Conservation (phyloP, 176 grass and related monocot species). For the Oryza officinalis region DNA sequence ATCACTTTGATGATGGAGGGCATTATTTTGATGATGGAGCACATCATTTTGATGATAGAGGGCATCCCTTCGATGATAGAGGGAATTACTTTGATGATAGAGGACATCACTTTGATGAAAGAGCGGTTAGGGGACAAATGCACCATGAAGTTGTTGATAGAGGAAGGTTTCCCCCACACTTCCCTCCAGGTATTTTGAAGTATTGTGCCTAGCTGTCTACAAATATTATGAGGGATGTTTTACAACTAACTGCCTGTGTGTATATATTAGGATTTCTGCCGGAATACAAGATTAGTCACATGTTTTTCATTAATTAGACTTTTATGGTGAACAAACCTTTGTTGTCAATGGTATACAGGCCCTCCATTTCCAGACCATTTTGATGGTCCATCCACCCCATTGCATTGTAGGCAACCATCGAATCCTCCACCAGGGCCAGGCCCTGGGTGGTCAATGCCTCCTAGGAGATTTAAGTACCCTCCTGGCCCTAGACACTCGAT, state of each 20-base stretch:
- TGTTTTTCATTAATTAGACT: slow-evolving; percentile 12
- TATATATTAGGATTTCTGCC: neutral
- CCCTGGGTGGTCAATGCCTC: slow-evolving; percentile 62
- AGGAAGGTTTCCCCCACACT: slow-evolving; percentile 51
- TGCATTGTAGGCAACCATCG: slow-evolving; percentile 51
- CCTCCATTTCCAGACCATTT: slow-evolving; percentile 51
- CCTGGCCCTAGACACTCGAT: slow-evolving; percentile 48
- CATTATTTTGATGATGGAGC: slow-evolving; percentile 42
- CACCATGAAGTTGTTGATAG: slow-evolving; percentile 57
- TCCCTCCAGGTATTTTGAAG: slow-evolving; percentile 47
- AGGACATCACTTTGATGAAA: slow-evolving; percentile 26
- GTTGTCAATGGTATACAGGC: slow-evolving; percentile 42
- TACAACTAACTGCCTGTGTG: slow-evolving; percentile 9
- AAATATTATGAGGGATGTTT: neutral
- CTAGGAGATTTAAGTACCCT: slow-evolving; percentile 62
- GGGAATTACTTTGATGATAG: slow-evolving; percentile 51
- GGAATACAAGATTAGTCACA: neutral
- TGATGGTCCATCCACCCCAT: slow-evolving; percentile 46
- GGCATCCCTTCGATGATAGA: slow-evolving; percentile 51
- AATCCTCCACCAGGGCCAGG: slow-evolving; percentile 67
- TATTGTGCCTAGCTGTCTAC: slow-evolving; percentile 16
- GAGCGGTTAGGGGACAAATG: slow-evolving; percentile 48
- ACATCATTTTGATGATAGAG: slow-evolving; percentile 40
- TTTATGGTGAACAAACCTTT: slow-evolving; percentile 19
- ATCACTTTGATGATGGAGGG: slow-evolving; percentile 47